Conservation (phyloP, 352 stramenopile species). For the Phytopythium vexans region DNA sequence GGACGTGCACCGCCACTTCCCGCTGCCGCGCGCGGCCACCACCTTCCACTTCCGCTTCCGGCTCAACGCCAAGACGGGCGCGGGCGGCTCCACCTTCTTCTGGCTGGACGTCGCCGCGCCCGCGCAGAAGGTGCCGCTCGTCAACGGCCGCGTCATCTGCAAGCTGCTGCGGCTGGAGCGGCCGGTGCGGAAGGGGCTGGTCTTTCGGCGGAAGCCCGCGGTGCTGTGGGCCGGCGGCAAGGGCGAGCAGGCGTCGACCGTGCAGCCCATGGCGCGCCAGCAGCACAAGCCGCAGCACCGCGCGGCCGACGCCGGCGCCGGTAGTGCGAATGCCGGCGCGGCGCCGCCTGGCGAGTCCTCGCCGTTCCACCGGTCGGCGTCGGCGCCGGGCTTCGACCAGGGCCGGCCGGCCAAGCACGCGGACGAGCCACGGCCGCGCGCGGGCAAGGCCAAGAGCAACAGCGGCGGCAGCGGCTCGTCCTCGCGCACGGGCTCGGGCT, state of each 20-base stretch:
- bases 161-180: constrained; percentile 74
- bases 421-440: constrained; percentile 24
- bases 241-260: constrained; percentile 15
- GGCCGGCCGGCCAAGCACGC: constrained; percentile 65
- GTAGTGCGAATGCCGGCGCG: constrained; percentile 8
- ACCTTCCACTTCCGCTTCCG: constrained; percentile 85
- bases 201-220: constrained; percentile 75
- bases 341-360: constrained; percentile 10
- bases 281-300: constrained; percentile 3
- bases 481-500: constrained; percentile 32
- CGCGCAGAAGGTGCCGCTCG: constrained; percentile 63
- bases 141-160: constrained; percentile 77
- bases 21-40: constrained; percentile 31
- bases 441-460: constrained; percentile 3
- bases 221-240: constrained; percentile 48
- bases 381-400: constrained; percentile 41
- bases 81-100: constrained; percentile 61
- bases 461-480: constrained; percentile 12
- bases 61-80: constrained; percentile 51
- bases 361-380: constrained; percentile 43
- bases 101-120: constrained; percentile 69
- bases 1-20: constrained; percentile 67
- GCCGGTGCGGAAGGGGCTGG: constrained; percentile 47
- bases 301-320: neutral
- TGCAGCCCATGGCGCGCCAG: constrained; percentile 17